A percentile compares a stretch with the other conserved stretches of the same genome.
These are phyloP conservation scores for Penicillium crystallinum DNA, from an alignment of 495 filamentous ascomycete genomes.

Conservation along the genomic window DNA sequence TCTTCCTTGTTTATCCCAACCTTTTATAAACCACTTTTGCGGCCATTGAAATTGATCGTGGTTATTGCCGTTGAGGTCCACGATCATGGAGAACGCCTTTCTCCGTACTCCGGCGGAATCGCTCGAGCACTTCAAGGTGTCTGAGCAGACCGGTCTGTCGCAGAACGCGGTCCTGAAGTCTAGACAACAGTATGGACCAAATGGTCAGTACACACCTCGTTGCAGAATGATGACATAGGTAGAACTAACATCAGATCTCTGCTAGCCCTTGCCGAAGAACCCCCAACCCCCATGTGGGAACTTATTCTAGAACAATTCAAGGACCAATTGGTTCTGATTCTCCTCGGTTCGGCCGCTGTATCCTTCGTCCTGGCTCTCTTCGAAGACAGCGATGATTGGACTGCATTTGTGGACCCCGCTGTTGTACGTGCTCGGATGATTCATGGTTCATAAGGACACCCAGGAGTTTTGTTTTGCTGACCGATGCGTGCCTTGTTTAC, in stretches of 20 bases:
- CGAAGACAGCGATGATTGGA: constrained; percentile 88
- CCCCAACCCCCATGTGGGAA: constrained; percentile 95
- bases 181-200: constrained; percentile 69
- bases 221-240: not conserved
- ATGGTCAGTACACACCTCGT: constrained; percentile 56
- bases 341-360: constrained; percentile 87
- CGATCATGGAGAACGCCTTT: constrained; percentile 76
- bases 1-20: constrained; percentile 20
- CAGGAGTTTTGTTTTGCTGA: constrained; percentile 10
- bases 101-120: constrained; percentile 61
- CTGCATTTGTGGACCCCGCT: constrained; percentile 95
- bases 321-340: constrained; percentile 95
- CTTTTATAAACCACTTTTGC: constrained; percentile 15
- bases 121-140: constrained; percentile 65
- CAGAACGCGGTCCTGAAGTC: constrained; percentile 59
- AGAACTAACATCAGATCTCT: constrained; percentile 1
- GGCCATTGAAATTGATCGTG: constrained; percentile 6
- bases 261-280: constrained; percentile 88
- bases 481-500: not conserved
- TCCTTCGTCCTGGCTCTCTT: constrained; percentile 93
- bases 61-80: constrained; percentile 15
- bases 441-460: not conserved
- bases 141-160: constrained; percentile 62
- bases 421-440: constrained; percentile 59
- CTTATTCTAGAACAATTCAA: constrained; percentile 98